Percentiles rank a stretch among this genome's conserved stretches.
Conservation (phyloP, 495 filamentous ascomycete genomes). For the Articulospora tetracladia region DNA sequence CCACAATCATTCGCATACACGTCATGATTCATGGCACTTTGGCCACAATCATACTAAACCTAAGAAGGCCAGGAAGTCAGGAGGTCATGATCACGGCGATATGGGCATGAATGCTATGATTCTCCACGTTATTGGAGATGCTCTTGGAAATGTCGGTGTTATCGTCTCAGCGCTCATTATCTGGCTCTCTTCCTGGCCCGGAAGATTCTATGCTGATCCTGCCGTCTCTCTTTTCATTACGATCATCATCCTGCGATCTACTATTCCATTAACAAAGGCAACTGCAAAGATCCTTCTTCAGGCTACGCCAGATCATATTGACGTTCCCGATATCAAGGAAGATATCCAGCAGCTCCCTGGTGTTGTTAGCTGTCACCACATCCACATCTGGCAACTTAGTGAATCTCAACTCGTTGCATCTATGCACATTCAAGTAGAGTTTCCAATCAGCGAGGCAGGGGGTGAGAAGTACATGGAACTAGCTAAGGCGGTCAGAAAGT, state of each 20-base stretch:
- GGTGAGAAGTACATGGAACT: constrained; percentile 86
- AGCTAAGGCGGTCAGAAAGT: constrained; percentile 71
- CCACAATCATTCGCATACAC: neutral
- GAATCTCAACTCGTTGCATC: constrained; percentile 90
- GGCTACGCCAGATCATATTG: constrained; percentile 83
- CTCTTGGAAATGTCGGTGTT: constrained; percentile 94
- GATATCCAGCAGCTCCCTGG: constrained; percentile 84
- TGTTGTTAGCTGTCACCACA: constrained; percentile 84
- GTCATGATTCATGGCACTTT: constrained; percentile 41
- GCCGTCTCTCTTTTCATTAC: constrained; percentile 95
- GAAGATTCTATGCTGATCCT: constrained; percentile 77
- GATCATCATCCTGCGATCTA: constrained; percentile 85
- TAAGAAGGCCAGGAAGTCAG: constrained; percentile 50
- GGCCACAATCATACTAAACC: constrained; percentile 81
- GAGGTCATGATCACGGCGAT: constrained; percentile 74
- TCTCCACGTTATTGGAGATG: constrained; percentile 93
- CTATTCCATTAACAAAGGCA: constrained; percentile 88
- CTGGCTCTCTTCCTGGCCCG: constrained; percentile 70
- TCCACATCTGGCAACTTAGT: constrained; percentile 96
- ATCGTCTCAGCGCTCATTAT: constrained; percentile 91
- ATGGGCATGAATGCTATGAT: constrained; percentile 98
- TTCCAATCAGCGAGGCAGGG: constrained; percentile 62
- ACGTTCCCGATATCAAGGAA: constrained; percentile 83
- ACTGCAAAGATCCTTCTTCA: constrained; percentile 93
- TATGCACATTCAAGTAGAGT: constrained; percentile 84